Evolutionary conservation across 2,329 filamentous ascomycete species (phyloP).

Genomic region (Xylariaceae sp.): DNA sequence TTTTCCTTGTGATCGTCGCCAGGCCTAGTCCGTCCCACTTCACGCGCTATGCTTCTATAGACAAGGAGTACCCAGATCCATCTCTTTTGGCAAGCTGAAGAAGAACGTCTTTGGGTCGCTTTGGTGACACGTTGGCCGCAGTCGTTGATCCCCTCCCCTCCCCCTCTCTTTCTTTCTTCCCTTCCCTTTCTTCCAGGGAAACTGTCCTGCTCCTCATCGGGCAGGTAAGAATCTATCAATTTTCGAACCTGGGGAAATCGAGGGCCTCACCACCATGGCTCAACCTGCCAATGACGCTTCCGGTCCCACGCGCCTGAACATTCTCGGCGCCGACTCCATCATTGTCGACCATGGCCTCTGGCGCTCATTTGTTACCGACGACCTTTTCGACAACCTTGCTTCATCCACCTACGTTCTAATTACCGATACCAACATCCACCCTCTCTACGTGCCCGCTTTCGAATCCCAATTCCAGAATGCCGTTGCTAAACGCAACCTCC

Average conservation of each 20-base stretch:
- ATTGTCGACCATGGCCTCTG: slow-evolving; percentile 88
- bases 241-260: not conserved
- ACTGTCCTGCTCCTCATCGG: not conserved
- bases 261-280: slow-evolving; percentile 16
- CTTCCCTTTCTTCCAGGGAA: not conserved
- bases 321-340: slow-evolving; percentile 85
- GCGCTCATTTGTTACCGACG: slow-evolving; percentile 72
- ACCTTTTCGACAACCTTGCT: slow-evolving; percentile 69
- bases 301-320: slow-evolving; percentile 59
- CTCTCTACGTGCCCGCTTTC: slow-evolving; percentile 77
- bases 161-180: not conserved
- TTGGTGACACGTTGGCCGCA: not conserved
- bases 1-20: not conserved
- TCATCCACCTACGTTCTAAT: slow-evolving; percentile 95
- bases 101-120: not conserved
- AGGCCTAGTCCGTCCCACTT: not conserved
- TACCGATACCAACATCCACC: slow-evolving; percentile 87
- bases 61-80: not conserved
- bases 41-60: not conserved
- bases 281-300: slow-evolving; percentile 13
- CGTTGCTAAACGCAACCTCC: slow-evolving; percentile 36
- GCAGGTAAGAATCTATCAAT: not conserved
- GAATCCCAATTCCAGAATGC: slow-evolving; percentile 56
- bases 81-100: not conserved
- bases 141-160: not conserved